Evolutionary conservation across 208 protist genomes (phyloP).

Genomic region (Crithidia thermophila): DNA sequence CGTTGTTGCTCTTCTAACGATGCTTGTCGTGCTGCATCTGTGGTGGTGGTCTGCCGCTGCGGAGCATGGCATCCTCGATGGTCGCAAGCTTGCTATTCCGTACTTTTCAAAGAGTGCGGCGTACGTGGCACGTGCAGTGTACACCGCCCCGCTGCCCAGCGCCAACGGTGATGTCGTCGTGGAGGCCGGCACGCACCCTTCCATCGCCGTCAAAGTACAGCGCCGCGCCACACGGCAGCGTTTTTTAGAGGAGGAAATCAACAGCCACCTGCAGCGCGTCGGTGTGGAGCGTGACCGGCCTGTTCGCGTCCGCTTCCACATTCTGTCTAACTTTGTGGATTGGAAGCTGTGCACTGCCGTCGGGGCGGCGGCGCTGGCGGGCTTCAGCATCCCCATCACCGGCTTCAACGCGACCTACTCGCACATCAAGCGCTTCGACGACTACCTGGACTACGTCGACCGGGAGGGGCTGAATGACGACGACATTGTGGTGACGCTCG

Average conservation of each 20-base stretch:
- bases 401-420: constrained; percentile 34
- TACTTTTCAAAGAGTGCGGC: constrained; percentile 5
- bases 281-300: constrained; percentile 14
- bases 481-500: constrained; percentile 38
- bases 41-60: neutral
- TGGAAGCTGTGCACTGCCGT: constrained; percentile 32
- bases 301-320: constrained; percentile 19
- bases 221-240: constrained; percentile 14
- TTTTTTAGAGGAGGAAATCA: constrained; percentile 15
- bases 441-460: constrained; percentile 32
- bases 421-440: constrained; percentile 33
- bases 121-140: constrained; percentile 8
- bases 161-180: neutral
- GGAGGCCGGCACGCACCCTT: neutral
- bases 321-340: constrained; percentile 26
- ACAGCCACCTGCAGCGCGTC: constrained; percentile 4
- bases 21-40: neutral
- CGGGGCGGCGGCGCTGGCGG: constrained; percentile 33
- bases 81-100: constrained; percentile 6
- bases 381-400: constrained; percentile 28
- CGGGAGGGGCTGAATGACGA: constrained; percentile 34
- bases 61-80: constrained; percentile 9
- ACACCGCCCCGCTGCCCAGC: constrained; percentile 3
- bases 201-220: constrained; percentile 6
- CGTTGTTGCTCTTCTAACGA: neutral